Conservation (phyloP, 2,329 filamentous ascomycete genomes). For the Ophiostoma quercus region DNA sequence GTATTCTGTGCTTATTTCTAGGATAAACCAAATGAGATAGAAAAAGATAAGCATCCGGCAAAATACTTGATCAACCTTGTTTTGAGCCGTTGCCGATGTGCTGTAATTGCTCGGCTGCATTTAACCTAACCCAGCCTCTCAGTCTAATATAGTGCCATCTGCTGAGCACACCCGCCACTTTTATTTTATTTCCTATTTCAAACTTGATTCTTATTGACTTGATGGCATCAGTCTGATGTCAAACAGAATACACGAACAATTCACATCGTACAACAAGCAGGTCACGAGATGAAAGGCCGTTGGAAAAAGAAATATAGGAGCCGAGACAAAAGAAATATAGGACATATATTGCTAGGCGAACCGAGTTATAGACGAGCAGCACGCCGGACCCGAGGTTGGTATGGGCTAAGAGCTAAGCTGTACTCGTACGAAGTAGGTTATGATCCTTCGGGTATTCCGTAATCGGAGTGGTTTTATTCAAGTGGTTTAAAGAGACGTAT, state of each 20-base stretch:
- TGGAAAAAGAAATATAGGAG: neutral
- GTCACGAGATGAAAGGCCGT: neutral
- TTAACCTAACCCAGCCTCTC: slow-evolving; percentile 1
- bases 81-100: neutral
- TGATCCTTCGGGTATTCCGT: neutral
- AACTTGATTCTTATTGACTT: no score
- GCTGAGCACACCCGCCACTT: no score
- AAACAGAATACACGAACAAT: neutral
- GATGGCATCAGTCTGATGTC: neutral
- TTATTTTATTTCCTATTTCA: no score
- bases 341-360: neutral
- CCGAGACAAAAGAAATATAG: slow-evolving; percentile 2
- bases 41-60: neutral
- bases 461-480: no score
- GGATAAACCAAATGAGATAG: neutral
- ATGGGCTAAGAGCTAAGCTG: neutral
- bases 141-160: neutral
- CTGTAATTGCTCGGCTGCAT: neutral
- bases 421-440: neutral
- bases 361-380: neutral
- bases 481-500: no score
- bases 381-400: neutral
- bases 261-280: no score
- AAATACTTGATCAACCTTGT: neutral
- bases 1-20: neutral